Base-by-base conservation (phyloP, 768 basidiomycete genomes). In the Flagelloscypha sp. region DNA sequence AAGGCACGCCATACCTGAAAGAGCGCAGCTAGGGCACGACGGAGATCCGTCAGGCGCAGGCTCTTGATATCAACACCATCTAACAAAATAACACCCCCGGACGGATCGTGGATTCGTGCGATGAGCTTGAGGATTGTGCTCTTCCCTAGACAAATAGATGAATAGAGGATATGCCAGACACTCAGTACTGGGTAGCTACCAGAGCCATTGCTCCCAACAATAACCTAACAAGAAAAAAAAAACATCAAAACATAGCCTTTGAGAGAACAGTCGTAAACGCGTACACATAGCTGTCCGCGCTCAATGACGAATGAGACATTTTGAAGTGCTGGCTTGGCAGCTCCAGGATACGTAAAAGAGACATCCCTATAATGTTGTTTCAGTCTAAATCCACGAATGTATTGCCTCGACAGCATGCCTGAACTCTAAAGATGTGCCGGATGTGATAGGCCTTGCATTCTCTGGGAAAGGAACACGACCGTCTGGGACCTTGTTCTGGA, bases 91-190 rank as follows among this genome's bases (percentile, higher is more conserved):
- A 48, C 47, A 19, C 70, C 70, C 30, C 69, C 66, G 1, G 53
- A 55, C 1, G 56, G 52, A 33, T 74, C 71, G 32, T 72, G 74
- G 29, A 74, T 44, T n/a, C 72, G 65, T 21, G 58, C 50, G 9
- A 65, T 53, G 17, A 73, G 54, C 44, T 74, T 73, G 22, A 73
- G 44, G 29, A 74, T 61, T 3, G 71, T 73, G 40, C 68, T 71
- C 53, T 73, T 73, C 0, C 60, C 84, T 41, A 41, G 8, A 16
- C n/a, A 19, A n/a, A n/a, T 5, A 29, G 16, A 12, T 5, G 6
- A 23, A 11, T 7, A 24, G 13, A 9, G 15, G 25, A 11, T 12
- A 11, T 34, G 10, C 20, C 24, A 41, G 8, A 17, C 13, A 10
- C 8, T 13, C n/a, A n/a, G n/a, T n/a, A n/a, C n/a, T n/a, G n/a